Base-by-base conservation (phyloP, 1,139 yeast species). In the Eremothecium gossypii region DNA sequence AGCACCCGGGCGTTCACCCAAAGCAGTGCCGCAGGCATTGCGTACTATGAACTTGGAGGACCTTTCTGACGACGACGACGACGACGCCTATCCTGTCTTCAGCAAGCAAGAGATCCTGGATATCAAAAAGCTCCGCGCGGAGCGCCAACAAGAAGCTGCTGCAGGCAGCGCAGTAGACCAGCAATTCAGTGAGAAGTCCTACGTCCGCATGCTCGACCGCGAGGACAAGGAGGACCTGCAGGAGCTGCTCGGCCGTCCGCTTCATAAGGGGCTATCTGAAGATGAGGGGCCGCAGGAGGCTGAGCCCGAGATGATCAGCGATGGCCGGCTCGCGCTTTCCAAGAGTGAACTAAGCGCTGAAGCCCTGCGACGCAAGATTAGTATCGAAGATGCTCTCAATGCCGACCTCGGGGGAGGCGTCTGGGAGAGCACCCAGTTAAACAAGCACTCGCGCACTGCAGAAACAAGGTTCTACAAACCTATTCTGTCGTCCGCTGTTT, bases 11-110 rank as follows among this genome's bases (percentile, higher is more conserved):
- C 65, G 39, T 3, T 17, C 23, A 6, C 23, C 23, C 23, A 17
- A 17, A 6, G 23, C 6, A 6, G 5, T 17, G 23, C 23, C 23
- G 5, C 23, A 17, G 23, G 23, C 6, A 17, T 9, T 20, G 8
- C 28, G 37, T 12, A 41, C 44, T 12, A 12, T 46, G 43, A 47
- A 46, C 32, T 23, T 47, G 34, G 48, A 47, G 9, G 47, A 45
- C 37, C 11, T 47, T 17, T 50, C 52, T n/a, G 53, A 51, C 29
- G 53, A 50, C 28, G 49, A 52, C 20, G 57, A 55, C 38, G 58
- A 48, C 40, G 53, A 45, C 8, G 44, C 14, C 3, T 8, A 38
- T 41, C 23, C 23, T 17, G 23, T 17, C 23, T 17, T 17, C 23
- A 17, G 5, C 23, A 17, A 17, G 23, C 23, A 17, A 17, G 23